Conservation (phyloP, 495 filamentous ascomycete genomes). For the Penicillium macrosclerotiorum region DNA sequence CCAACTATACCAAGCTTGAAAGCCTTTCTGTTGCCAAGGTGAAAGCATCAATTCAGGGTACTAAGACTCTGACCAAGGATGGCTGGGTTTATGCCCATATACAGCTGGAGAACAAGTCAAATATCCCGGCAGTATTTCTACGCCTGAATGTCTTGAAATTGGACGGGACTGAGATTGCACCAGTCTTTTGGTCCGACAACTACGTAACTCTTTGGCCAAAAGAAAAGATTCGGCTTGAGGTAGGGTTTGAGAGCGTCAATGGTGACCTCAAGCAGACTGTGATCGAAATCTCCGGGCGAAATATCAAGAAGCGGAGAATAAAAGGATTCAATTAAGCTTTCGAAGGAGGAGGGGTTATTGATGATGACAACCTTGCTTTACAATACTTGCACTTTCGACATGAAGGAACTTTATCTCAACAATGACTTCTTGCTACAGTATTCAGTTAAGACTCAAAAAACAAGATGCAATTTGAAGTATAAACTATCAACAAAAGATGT, state of each 20-base stretch:
- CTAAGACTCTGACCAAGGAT: background rate
- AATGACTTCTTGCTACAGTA: too few relatives aligned
- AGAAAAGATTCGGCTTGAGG: conserved; percentile 43
- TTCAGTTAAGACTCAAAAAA: too few relatives aligned
- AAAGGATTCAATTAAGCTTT: background rate
- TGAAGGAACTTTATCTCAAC: too few relatives aligned
- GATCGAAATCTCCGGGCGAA: background rate
- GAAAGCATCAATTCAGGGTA: conserved; percentile 14
- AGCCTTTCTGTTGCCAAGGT: conserved; percentile 38
- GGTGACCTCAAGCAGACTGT: conserved; percentile 6
- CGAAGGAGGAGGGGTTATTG: too few relatives aligned
- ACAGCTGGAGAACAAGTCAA: conserved; percentile 50
- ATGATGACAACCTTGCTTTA: too few relatives aligned
- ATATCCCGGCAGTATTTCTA: conserved; percentile 57
- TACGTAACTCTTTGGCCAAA: conserved; percentile 60
- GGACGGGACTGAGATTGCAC: conserved; percentile 41
- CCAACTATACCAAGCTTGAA: conserved; percentile 50
- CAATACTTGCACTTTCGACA: too few relatives aligned
- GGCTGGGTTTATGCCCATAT: conserved; percentile 22
- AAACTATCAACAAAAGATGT: too few relatives aligned
- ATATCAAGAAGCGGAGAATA: conserved; percentile 3
- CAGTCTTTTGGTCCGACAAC: conserved; percentile 60
- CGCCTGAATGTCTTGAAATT: conserved; percentile 45
- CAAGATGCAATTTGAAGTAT: too few relatives aligned
- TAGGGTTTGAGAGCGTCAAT: conserved; percentile 23